Base-by-base conservation (phyloP, 345 rosid species). In the Abelmoschus esculentus region DNA sequence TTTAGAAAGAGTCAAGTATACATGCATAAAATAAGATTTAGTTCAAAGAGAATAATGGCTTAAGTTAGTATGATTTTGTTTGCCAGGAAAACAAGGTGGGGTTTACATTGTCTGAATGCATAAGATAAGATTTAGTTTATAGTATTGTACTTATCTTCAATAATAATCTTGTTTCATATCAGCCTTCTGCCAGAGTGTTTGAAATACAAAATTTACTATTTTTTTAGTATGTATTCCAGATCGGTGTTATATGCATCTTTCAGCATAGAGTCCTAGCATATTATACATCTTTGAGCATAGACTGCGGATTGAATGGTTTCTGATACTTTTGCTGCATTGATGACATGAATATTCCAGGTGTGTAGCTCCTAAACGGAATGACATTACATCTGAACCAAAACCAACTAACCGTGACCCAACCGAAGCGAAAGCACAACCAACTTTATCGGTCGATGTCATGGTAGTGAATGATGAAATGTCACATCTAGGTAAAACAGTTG, bases 341-440 rank as follows among this genome's bases (percentile, higher is more conserved):
- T 70, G 60, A 66, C 72, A 17, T 74, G 49, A 47, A 49, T 46
- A 10, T 64, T 76, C 34, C 80, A 86, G 96, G 71, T 81, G 81
- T 28, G 19, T 82, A 64, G 76, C 83, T 61, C 79, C 82, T 57
- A 71, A 70, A 70, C 53, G 7, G 58, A 74, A 64, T 32, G 86
- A 79, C 8, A 63, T 75, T 72, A 65, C 78, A 70, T 61, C 71
- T 52, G 83, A 77, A 66, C 83, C 29, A 59, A 73, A 68, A 71
- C 66, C 84, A 69, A 76, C 55, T 7, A 71, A 56, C 54, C 70
- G 75, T 18, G 76, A 74, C 32, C 67, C 81, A 61, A 69, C 74
- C 47, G 61, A 79, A 29, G 74, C 40, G 47, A 50, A 66, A 69
- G 71, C 11, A 59, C 73, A 73, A 60, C 62, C 77, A 57, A 70